Evolutionary conservation across 495 filamentous ascomycete species (phyloP).

Genomic region (Podospora australis): DNA sequence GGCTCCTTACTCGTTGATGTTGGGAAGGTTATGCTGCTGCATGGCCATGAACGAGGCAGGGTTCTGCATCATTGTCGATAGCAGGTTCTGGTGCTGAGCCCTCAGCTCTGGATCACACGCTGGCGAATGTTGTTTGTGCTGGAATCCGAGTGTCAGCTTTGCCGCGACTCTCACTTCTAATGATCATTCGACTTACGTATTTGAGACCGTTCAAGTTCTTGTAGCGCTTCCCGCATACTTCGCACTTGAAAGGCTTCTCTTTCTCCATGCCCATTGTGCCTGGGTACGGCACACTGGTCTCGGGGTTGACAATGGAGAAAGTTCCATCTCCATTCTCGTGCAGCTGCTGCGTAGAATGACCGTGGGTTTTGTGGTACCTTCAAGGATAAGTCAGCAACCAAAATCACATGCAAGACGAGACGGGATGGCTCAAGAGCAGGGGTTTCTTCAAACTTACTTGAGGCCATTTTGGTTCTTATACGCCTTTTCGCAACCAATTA

Average conservation of each 20-base stretch:
- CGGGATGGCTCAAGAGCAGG: constrained; percentile 4
- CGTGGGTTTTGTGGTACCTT: constrained; percentile 76
- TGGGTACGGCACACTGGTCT: constrained; percentile 87
- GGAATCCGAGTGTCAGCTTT: constrained; percentile 4
- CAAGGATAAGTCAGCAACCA: too few species aligned
- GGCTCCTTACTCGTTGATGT: constrained; percentile 48
- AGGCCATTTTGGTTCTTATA: constrained; percentile 99
- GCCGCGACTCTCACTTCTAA: too few species aligned
- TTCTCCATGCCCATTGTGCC: constrained; percentile 99
- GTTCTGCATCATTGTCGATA: constrained; percentile 35
- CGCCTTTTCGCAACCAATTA: constrained; percentile 98
- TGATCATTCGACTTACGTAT: constrained; percentile 62
- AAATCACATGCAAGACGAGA: constrained; percentile 28
- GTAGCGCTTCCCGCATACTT: constrained; percentile 95
- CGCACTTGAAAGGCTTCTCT: constrained; percentile 96
- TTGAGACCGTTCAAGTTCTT: constrained; percentile 97
- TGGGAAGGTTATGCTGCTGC: constrained; percentile 34
- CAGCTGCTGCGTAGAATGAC: constrained; percentile 91
- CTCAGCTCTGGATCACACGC: constrained; percentile 50
- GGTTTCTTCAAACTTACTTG: constrained; percentile 53
- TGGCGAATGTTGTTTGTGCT: constrained; percentile 80
- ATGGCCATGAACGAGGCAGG: constrained; percentile 24
- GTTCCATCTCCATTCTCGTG: constrained; percentile 94
- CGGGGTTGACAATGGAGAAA: constrained; percentile 95
- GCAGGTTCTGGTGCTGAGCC: constrained; percentile 30